These are phyloP conservation scores for Colletotrichum echinochloae DNA, from an alignment of 2,329 filamentous ascomycete genomes.

Conservation along the genomic window DNA sequence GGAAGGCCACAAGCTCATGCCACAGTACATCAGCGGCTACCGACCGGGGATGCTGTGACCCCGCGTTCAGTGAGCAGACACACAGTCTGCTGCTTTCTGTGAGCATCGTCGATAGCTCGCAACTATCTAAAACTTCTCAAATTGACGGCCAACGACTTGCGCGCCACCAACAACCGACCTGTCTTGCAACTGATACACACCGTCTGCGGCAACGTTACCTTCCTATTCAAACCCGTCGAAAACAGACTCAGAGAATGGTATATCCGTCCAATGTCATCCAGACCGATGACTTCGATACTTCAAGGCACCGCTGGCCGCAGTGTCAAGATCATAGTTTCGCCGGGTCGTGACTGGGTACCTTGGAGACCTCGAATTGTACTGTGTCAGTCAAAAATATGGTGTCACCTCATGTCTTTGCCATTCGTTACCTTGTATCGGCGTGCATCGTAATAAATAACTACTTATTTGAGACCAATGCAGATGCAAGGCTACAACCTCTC, in stretches of 20 bases:
- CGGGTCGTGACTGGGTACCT: slow-evolving; percentile 47
- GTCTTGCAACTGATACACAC: background rate
- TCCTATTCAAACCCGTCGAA: background rate
- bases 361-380: slow-evolving; percentile 51
- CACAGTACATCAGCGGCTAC: background rate
- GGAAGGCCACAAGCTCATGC: background rate
- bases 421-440: too few relatives aligned
- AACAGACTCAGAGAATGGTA: background rate
- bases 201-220: background rate
- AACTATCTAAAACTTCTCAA: background rate
- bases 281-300: slow-evolving; percentile 53
- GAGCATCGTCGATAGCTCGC: background rate
- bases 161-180: background rate
- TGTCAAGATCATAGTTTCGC: slow-evolving; percentile 57
- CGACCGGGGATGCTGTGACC: background rate
- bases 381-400: slow-evolving; percentile 52
- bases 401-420: too few relatives aligned
- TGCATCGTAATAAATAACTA: too few relatives aligned
- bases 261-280: background rate
- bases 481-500: slow-evolving; percentile 51
- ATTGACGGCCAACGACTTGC: background rate
- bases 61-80: background rate
- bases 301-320: slow-evolving; percentile 51
- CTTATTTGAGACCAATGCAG: slow-evolving; percentile 1
- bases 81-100: background rate